Percentiles rank a stretch among this genome's conserved stretches.
These are phyloP conservation scores for Geranomyces michiganensis DNA, from an alignment of 192 early-diverging fungal genomes.

Conservation along the genomic window DNA sequence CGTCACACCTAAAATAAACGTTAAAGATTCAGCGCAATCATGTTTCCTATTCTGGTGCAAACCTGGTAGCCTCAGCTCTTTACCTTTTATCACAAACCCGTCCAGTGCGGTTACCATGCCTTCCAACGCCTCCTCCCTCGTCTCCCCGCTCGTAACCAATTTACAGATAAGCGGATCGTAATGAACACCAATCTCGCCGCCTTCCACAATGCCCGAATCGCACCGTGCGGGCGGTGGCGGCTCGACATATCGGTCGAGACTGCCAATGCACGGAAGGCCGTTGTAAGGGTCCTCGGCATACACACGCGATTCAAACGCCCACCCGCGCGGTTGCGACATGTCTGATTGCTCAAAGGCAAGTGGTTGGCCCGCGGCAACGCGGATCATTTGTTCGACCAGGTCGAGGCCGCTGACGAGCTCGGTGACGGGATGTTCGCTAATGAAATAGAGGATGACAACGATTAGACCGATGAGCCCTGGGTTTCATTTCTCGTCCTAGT, in stretches of 20 bases:
- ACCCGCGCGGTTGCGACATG: constrained; percentile 73
- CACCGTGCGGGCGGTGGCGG: constrained; percentile 70
- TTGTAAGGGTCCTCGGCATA: constrained; percentile 96
- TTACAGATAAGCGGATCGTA: constrained; percentile 98
- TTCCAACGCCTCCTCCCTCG: constrained; percentile 73
- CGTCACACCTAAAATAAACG: constrained; percentile 61
- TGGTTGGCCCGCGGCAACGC: constrained; percentile 79
- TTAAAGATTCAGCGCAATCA: neutral
- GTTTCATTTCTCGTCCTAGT: no score
- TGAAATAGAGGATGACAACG: no score
- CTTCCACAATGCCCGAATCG: constrained; percentile 91
- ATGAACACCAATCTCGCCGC: constrained; percentile 91
- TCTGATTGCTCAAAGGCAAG: constrained; percentile 75
- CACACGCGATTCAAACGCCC: constrained; percentile 94
- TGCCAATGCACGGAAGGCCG: constrained; percentile 91
- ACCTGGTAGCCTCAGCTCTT: no score
- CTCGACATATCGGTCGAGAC: constrained; percentile 82
- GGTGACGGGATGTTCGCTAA: constrained; percentile 94
- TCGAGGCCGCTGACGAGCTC: constrained; percentile 93
- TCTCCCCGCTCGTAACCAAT: constrained; percentile 80
- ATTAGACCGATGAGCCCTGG: no score
- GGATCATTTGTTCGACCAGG: constrained; percentile 95
- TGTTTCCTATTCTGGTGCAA: neutral
- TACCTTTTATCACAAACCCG: constrained; percentile 44
- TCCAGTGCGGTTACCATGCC: constrained; percentile 85